Evolutionary conservation across 768 basidiomycete genomes (phyloP), one percentile per base, ranked within the genome.

Genomic region (Xerocomus potaroensis): DNA sequence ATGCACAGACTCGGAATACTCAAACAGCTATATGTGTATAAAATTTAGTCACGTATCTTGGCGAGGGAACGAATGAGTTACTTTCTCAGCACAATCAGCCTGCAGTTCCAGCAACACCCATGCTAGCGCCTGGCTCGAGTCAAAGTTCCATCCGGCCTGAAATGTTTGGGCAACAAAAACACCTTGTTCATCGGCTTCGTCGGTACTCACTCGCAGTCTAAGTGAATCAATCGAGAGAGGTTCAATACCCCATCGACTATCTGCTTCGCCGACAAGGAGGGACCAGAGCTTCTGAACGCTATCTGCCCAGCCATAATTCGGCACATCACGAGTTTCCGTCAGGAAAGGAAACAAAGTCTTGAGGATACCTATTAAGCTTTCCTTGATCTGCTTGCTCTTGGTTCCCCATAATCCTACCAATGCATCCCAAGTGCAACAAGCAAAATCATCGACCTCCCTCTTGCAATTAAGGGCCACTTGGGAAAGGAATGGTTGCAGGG

Each of bases 61-160:
- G 55, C 8, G 32, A 27, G 43, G 12, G 30, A 41, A 31, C 0
- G 24, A 21, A 37, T 23, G 5, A 24, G 69, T 45, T 57, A 89
- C 90, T 71, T 82, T 78, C 41, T 74, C 74, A 4, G 80, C 75
- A 59, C 84, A 87, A 61, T 91, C 88, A 3, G 90, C 87, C 49
- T 88, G 86, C 18, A 94, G 68, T 61, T 91, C 83, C 6, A 92
- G 67, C 6, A 84, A 71, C 6, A 81, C 77, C 93, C 93, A 96
- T 0, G 83, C 73, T 26, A 88, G 64, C 1, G 87, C 88, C 61
- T 91, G 84, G 16, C 62, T 70, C 0, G 72, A 51, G 49, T 81
- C 80, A 57, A 98, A 91, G 54, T 80, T 77, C 71, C 74, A 79
- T 5, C 89, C 91, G 33, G 83, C 76, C 43, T 82, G 72, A 62